phyloP scores from a whole-genome alignment of 2,329 filamentous ascomycete genomes.

The Sporothrix globosa region DNA sequence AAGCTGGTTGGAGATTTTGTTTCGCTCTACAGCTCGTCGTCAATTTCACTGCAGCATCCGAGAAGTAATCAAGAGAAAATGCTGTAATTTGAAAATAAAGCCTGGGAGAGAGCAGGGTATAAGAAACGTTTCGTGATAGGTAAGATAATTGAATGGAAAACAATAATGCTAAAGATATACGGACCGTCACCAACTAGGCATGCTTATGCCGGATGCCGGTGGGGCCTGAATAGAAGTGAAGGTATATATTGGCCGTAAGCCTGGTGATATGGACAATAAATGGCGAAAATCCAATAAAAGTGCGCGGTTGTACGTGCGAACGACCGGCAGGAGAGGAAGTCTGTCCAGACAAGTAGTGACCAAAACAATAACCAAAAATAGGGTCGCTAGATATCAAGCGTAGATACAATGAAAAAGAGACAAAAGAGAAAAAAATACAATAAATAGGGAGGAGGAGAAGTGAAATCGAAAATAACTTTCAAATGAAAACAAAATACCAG shows the following conservation, averaged over 20 bases:
- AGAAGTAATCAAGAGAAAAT: neutral
- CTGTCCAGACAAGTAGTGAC: conserved; percentile 1
- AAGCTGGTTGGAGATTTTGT: too few species aligned
- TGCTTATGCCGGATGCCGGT: neutral
- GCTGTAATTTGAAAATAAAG: neutral
- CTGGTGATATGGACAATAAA: neutral
- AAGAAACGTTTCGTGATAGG: conserved; percentile 22
- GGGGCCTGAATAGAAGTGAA: neutral
- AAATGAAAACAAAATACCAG: conserved; percentile 30
- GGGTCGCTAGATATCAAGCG: conserved; percentile 9
- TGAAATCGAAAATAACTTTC: conserved; percentile 11
- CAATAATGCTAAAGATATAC: neutral
- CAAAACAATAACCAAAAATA: neutral
- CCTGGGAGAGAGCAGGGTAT: conserved; percentile 11
- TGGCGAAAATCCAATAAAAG: neutral
- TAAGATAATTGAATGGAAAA: neutral
- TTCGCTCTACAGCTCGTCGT: too few species aligned
- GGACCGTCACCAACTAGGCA: neutral
- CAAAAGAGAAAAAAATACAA: neutral
- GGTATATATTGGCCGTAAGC: neutral
- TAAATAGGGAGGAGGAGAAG: conserved; percentile 12
- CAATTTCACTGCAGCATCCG: too few species aligned
- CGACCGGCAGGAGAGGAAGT: neutral
- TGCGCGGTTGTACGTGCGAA: neutral
- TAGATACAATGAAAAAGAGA: neutral